Base-by-base conservation (phyloP, 2,329 filamentous ascomycete species). In the Botrytis cinerea region DNA sequence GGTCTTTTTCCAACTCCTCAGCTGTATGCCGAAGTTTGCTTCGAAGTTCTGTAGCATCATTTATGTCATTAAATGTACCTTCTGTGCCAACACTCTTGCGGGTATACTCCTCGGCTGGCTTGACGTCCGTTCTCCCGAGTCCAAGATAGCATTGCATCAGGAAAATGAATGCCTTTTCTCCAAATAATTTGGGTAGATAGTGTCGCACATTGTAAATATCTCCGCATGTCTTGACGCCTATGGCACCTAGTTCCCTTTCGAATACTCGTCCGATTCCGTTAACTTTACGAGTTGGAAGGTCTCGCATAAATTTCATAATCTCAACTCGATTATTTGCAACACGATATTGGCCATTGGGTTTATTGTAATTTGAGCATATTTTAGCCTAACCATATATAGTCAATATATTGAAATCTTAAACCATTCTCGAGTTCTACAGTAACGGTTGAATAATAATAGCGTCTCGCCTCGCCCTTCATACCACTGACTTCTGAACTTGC, bases 251-350 rank as follows among this genome's bases (percentile, higher is more conserved):
- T 81, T 99, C 94, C 73, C 96, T 89, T 83, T 98, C 96, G 75
- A 98, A 91, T 10, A 98, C 96, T 35, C 96, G 89, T 0, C 96
- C 96, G n/a, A 99, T 89, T 1, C 96, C 96, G 77, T 98, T 98
- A 61, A 98, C 93, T 80, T 98, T 98, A 48, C 96, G 88, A 0
- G 94, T 94, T 0, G 95, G 91, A 38, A 99, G 85, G 45, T 91
- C 87, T 18, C 87, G 87, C 92, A 98, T 97, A 80, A 98, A 98
- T 0, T 87, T 84, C 88, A 98, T 90, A 74, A 99, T 94, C 0
- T 89, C 87, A 40, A 84, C 83, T 16, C 95, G 87, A 59, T 97
- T 91, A 70, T 87, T 92, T 0, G 91, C 87, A 2, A 98, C 84
- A 16, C 88, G 83, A 78, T 92, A 98, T 80, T 98, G 96, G 0